phyloP scores from a whole-genome alignment of 768 basidiomycete species.

The Psilocybe sp. region DNA sequence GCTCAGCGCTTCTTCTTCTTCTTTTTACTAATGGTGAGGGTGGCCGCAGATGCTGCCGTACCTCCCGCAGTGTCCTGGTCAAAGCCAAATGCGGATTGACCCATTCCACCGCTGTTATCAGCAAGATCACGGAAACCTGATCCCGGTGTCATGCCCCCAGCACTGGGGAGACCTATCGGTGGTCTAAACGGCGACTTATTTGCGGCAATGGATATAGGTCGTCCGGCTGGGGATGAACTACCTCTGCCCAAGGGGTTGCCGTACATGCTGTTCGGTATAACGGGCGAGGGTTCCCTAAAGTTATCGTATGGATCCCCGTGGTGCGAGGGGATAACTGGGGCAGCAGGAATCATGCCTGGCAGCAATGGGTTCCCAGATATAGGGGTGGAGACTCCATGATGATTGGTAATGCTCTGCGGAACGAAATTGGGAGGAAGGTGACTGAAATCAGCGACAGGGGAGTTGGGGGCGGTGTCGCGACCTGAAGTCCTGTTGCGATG shows the following conservation, averaged over 20 bases:
- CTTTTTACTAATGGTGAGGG: too few species aligned
- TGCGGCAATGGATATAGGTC: too few species aligned
- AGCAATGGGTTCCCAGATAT: conserved; percentile 9
- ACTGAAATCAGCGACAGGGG: conserved; percentile 11
- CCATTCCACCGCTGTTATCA: too few species aligned
- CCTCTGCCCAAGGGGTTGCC: conserved; percentile 18
- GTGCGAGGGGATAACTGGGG: neutral
- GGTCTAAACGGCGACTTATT: too few species aligned
- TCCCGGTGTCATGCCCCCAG: neutral
- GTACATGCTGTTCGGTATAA: conserved; percentile 10
- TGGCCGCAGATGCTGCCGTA: too few species aligned
- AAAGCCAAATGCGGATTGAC: too few species aligned
- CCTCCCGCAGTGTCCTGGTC: too few species aligned
- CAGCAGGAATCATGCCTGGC: conserved; percentile 7
- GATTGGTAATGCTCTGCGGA: conserved; percentile 17
- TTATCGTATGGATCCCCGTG: too few species aligned
- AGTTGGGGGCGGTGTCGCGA: conserved; percentile 9
- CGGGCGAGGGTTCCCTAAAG: neutral
- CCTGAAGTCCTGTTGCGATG: conserved; percentile 3
- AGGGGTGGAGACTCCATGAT: conserved; percentile 17
- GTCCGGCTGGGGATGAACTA: neutral
- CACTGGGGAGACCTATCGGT: too few species aligned
- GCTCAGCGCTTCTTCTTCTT: too few species aligned
- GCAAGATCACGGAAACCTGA: too few species aligned
- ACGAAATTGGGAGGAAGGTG: conserved; percentile 18